Base-by-base conservation (phyloP, 2,329 filamentous ascomycete species). In the Berkeleyomyces rouxiae region DNA sequence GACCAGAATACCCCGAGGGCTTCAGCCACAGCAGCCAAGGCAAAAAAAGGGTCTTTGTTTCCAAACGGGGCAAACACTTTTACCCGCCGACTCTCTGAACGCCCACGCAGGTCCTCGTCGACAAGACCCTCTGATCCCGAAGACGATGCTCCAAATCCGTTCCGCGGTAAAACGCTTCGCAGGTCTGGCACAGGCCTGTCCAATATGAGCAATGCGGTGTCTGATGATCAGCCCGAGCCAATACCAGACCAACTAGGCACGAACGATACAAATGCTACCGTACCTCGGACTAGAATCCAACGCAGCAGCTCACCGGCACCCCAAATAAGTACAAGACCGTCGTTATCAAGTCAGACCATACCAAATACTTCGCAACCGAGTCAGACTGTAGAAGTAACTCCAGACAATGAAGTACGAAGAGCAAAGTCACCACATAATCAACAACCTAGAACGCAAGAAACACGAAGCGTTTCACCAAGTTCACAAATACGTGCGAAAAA, bases 201-300 rank as follows among this genome's bases (percentile, higher is more conserved):
- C 11, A 23, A 46, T 23, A 7, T 40, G 9, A 16, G 23, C 16
- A 61, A 33, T 40, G 37, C 44, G 13, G 58, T 40, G 10, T 36
- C 60, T 23, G 60, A 59, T 36, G n/a, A 43, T 7, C 64, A 66
- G 42, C 84, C 84, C 1, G 82, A 86, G 2, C 81, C 81, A 0
- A 81, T 81, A 0, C 78, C 79, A 0, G 75, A 76, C 39, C 74
- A 78, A 58, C 74, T 73, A 44, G 76, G 76, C 3, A 71, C 78
- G 10, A 72, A 73, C 1, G 82, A 84, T 64, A 76, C 78, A 0
- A 73, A 80, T 1, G 75, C 81, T 37, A 79, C 77, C 51, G 79
- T 79, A 2, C 80, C 80, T 6, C 80, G 82, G 0, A 70, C 74
- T 23, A 83, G 82, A 0, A 85, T 85, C 37, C 82, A 67, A 43